Conservation (phyloP, 176 grass and related monocot species). For the Lolium perenne region DNA sequence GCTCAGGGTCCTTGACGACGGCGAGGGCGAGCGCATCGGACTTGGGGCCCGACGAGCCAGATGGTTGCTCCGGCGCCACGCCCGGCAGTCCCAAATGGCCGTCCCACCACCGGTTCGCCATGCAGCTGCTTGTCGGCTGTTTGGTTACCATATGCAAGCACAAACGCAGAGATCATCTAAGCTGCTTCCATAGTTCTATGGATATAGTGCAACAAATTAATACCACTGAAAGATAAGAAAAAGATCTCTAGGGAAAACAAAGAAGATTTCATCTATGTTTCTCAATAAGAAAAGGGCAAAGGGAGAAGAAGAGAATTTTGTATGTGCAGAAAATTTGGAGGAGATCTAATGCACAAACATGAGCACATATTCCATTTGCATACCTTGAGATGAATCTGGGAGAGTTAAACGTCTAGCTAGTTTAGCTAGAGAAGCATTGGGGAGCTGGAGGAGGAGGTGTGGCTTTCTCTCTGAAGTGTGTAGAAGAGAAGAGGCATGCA, state of each 20-base stretch:
- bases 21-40: constrained; percentile 36
- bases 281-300: constrained; percentile 9
- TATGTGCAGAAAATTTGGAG: not conserved
- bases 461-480: constrained; percentile 45
- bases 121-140: constrained; percentile 36
- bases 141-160: constrained; percentile 34
- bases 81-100: constrained; percentile 67
- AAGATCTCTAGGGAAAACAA: not conserved
- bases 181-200: not conserved
- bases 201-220: not conserved
- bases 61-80: constrained; percentile 60
- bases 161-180: constrained; percentile 19
- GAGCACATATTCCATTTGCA: constrained; percentile 21
- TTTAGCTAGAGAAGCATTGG: constrained; percentile 38
- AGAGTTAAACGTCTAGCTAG: not conserved
- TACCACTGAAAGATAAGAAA: constrained; percentile 27
- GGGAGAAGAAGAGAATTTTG: not conserved
- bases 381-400: constrained; percentile 39
- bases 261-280: not conserved
- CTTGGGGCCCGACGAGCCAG: constrained; percentile 58
- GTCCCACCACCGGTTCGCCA: constrained; percentile 97
- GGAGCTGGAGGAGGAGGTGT: constrained; percentile 34
- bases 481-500: constrained; percentile 38
- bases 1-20: constrained; percentile 49
- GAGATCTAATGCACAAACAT: constrained; percentile 46